Evolutionary conservation across 2,329 filamentous ascomycete genomes (phyloP), one percentile per base, ranked within the genome.

Genomic region (Cercospora janseana): DNA sequence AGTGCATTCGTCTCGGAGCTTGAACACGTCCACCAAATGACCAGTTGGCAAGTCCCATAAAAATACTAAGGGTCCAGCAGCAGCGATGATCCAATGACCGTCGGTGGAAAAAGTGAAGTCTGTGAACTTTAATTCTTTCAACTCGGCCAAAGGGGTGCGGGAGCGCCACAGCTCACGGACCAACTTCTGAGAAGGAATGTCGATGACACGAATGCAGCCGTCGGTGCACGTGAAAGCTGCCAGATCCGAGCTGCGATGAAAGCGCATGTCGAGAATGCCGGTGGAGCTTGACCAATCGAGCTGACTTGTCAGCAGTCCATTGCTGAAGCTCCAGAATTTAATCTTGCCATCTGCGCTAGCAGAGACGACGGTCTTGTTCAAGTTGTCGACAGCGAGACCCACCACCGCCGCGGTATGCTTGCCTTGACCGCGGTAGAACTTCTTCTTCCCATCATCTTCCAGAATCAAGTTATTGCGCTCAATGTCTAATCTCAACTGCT

Each of bases 301-400:
- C 64, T 96, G 84, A 55, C 92, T 80, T 8, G 87, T 66, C 2
- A 97, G 77, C 35, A 82, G 79, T 6, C 92, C 93, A 0, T 87
- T 88, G n/a, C 83, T 70, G 57, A 98, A 95, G 58, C 95, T 88
- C 94, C 94, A 98, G 67, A 98, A 97, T 73, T 96, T 97, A 62
- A 97, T 79, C 69, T 86, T 95, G 24, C 93, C 93, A 68, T 98
- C 93, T 10, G 90, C 72, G 2, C 88, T 86, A 66, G 90, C 95
- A 54, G 90, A 95, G 34, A 96, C 82, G 42, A 97, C 77, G 13
- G 79, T 82, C 57, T 85, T 87, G 70, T 96, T 96, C 68, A 97
- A 77, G n/a, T 83, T 85, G 71, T 98, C 92, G 12, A 97, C 82
- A 18, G 88, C 79, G 31, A 98, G 75, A 1, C 93, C 94, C 1